Percentiles rank a stretch among this genome's conserved stretches.
Conservation (phyloP, 23 red algal genomes). For the Agarophyton chilense region DNA sequence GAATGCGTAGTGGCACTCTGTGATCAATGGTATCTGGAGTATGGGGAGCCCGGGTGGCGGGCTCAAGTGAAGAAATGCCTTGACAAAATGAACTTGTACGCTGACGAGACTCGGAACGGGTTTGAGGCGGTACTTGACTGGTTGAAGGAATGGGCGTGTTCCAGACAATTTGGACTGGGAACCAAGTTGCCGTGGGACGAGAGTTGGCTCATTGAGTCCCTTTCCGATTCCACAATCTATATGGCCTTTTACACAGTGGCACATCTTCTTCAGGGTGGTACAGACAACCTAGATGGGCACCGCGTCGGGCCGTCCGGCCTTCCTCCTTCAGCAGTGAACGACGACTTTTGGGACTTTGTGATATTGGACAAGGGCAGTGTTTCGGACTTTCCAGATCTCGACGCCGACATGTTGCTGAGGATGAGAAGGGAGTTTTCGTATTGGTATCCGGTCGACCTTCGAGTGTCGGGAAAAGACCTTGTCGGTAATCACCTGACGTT, state of each 20-base stretch:
- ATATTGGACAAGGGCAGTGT: slow-evolving; percentile 78
- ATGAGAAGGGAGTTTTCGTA: slow-evolving; percentile 87
- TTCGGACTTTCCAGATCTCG: slow-evolving; percentile 3
- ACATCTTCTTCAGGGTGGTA: slow-evolving; percentile 88
- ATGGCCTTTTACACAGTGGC: slow-evolving; percentile 99
- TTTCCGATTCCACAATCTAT: slow-evolving; percentile 99
- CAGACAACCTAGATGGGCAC: slow-evolving; percentile 84
- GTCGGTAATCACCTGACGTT: slow-evolving; percentile 97
- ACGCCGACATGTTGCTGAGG: slow-evolving; percentile 25
- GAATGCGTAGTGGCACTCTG: slow-evolving; percentile 96
- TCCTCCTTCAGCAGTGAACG: slow-evolving; percentile 68
- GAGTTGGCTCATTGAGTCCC: slow-evolving; percentile 95
- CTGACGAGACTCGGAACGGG: slow-evolving; percentile 79
- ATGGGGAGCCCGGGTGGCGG: slow-evolving; percentile 89
- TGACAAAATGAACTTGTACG: slow-evolving; percentile 84
- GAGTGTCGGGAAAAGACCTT: slow-evolving; percentile 98
- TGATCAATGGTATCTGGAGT: slow-evolving; percentile 99
- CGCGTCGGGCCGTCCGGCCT: slow-evolving; percentile 73
- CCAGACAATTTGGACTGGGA: slow-evolving; percentile 95
- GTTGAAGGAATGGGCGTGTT: slow-evolving; percentile 99
- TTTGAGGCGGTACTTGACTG: slow-evolving; percentile 96
- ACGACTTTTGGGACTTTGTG: slow-evolving; percentile 92
- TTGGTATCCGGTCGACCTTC: slow-evolving; percentile 98
- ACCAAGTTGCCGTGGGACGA: slow-evolving; percentile 97
- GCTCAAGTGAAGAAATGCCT: slow-evolving; percentile 72